Evolutionary conservation across 306 rosid genomes (phyloP), one percentile per base, ranked within the genome.

Genomic region (Fagus sylvatica): DNA sequence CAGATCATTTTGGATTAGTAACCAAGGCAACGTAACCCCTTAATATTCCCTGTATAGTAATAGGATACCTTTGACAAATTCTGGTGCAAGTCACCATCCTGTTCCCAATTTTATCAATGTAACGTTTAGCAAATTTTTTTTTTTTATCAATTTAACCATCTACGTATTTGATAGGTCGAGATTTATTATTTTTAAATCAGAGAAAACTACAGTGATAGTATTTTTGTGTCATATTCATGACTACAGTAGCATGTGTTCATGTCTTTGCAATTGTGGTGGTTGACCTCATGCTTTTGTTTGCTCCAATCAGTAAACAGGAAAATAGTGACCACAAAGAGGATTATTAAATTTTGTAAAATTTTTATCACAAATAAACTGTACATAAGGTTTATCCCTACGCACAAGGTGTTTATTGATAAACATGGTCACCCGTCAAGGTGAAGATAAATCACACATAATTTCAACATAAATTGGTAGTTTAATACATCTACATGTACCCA

Each of bases 11-110:
- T n/a, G 55, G 64, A 56, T 16, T 40, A 72, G 79, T 76, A 64
- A 71, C 65, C 51, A 53, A 71, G 40, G 64, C 66, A 53, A 65
- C 33, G 69, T 62, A 72, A 75, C 80, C 62, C 11, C 16, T 42
- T 8, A n/a, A 36, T 59, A 16, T 70, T 79, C 81, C 72, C 39
- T 76, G 87, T 81, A 72, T 77, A 76, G 87, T 80, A 79, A 67
- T 67, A 71, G 75, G 59, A 28, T 67, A 67, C 73, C 32, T 66
- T 61, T 76, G 57, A 75, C 36, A 49, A 53, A 11, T 72, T 37
- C 69, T 39, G 48, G 65, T 40, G 78, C 74, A 79, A 69, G n/a
- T 72, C 74, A 59, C 59, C 66, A 68, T 55, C 62, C 55, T 76
- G 53, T 39, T 22, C 36, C 75, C 61, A 73, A 71, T 39, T 54